phyloP scores from a whole-genome alignment of 2,329 filamentous ascomycete species.

The Huntiella omanensis region DNA sequence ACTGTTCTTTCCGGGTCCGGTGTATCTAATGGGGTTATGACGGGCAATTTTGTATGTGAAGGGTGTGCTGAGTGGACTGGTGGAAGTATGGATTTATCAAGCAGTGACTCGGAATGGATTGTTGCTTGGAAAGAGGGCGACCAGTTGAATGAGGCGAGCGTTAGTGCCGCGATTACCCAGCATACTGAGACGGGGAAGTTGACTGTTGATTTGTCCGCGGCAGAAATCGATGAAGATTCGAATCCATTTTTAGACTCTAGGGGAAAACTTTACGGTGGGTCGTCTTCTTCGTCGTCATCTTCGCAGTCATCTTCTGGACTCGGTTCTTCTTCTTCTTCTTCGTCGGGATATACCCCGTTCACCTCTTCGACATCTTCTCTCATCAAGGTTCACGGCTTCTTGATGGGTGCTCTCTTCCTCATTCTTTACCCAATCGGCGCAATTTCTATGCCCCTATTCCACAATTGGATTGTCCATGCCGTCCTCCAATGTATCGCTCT shows the following conservation, averaged over 20 bases:
- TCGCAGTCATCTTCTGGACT: constrained; percentile 10
- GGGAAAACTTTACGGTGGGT: constrained; percentile 11
- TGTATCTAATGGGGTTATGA: constrained; percentile 30
- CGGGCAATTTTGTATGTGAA: constrained; percentile 38
- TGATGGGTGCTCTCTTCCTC: constrained; percentile 42
- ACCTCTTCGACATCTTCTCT: constrained; percentile 13
- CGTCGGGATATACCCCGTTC: background rate
- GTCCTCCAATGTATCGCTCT: constrained; percentile 35
- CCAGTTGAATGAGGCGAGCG: constrained; percentile 25
- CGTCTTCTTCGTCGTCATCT: constrained; percentile 11
- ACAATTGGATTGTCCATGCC: constrained; percentile 39
- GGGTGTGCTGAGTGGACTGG: constrained; percentile 31
- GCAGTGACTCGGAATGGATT: constrained; percentile 29
- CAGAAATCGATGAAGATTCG: constrained; percentile 25
- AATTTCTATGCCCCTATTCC: constrained; percentile 38
- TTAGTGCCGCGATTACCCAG: constrained; percentile 21
- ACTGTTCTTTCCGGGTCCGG: constrained; percentile 41
- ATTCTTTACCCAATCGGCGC: constrained; percentile 41
- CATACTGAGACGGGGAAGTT: constrained; percentile 29
- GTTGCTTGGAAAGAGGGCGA: constrained; percentile 32
- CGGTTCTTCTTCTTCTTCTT: constrained; percentile 8
- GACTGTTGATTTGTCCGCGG: constrained; percentile 28
- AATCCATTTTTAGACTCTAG: constrained; percentile 30
- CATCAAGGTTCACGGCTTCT: constrained; percentile 32
- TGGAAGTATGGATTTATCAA: constrained; percentile 24